phyloP scores from a whole-genome alignment of 1,139 yeast genomes.

The Sugiyamaella pinicola region DNA sequence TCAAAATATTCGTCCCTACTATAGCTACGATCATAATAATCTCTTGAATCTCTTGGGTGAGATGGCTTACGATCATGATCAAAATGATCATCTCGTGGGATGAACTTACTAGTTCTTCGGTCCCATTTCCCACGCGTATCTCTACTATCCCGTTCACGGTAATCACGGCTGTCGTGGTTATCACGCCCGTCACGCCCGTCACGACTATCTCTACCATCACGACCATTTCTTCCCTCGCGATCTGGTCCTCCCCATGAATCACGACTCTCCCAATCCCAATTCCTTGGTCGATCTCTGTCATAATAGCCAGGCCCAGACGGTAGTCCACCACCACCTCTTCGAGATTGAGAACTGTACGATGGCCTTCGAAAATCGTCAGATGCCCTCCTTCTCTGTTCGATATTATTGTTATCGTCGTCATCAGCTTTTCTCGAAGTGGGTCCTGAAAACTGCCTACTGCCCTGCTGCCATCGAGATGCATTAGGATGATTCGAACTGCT shows the following conservation, averaged over 20 bases:
- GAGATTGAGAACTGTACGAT: slow-evolving; percentile 15
- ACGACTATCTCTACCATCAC: slow-evolving; percentile 21
- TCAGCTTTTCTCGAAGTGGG: slow-evolving; percentile 1
- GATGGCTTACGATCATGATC: slow-evolving; percentile 13
- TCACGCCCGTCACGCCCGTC: slow-evolving; percentile 5
- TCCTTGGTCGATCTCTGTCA: slow-evolving; percentile 24
- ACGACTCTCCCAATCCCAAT: slow-evolving; percentile 24
- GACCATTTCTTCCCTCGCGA: slow-evolving; percentile 19
- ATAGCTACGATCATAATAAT: slow-evolving; percentile 18
- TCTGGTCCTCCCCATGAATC: background rate
- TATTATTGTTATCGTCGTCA: background rate
- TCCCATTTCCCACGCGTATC: slow-evolving; percentile 27
- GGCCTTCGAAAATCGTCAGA: slow-evolving; percentile 25
- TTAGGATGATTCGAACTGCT: background rate
- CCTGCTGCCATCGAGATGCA: slow-evolving; percentile 15
- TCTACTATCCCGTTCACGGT: slow-evolving; percentile 26
- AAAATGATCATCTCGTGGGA: slow-evolving; percentile 12
- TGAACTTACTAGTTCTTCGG: slow-evolving; percentile 10
- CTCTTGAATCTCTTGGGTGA: slow-evolving; percentile 13
- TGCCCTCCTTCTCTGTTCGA: slow-evolving; percentile 17
- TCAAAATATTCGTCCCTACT: slow-evolving; percentile 22
- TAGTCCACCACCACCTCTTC: slow-evolving; percentile 17
- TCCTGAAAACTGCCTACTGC: slow-evolving; percentile 7
- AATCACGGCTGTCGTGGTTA: background rate
- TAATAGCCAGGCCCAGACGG: slow-evolving; percentile 27